A percentile compares a stretch with the other conserved stretches of the same genome.
phyloP scores from a whole-genome alignment of 805 yeast species.

The Candida pseudofarinosa region DNA sequence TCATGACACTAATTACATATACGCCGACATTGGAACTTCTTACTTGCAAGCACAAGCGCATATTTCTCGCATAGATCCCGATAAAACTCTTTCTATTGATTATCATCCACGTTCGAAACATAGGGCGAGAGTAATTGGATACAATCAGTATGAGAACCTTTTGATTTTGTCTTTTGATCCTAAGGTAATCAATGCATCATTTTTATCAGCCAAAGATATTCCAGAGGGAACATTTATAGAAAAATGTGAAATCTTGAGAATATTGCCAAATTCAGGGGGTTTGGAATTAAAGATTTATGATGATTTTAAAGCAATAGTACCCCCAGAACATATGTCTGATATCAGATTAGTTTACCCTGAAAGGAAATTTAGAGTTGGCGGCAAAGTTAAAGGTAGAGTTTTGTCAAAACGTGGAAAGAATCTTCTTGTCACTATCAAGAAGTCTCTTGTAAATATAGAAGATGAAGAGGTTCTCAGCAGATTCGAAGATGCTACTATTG shows the following conservation, averaged over 20 bases:
- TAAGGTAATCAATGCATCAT: conserved; percentile 57
- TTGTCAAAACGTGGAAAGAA: conserved; percentile 47
- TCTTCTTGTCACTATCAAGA: conserved; percentile 70
- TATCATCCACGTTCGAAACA: conserved; percentile 65
- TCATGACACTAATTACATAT: conserved; percentile 52
- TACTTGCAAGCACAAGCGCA: conserved; percentile 69
- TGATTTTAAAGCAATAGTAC: conserved; percentile 70
- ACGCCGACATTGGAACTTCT: conserved; percentile 53
- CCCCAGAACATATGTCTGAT: conserved; percentile 76
- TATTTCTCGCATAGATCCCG: conserved; percentile 60
- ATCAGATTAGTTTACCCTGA: conserved; percentile 83
- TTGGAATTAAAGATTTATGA: conserved; percentile 62
- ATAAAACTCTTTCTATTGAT: conserved; percentile 40
- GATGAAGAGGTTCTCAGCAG: conserved; percentile 47
- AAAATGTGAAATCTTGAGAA: conserved; percentile 49
- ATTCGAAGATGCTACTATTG: conserved; percentile 37
- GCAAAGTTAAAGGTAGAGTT: conserved; percentile 73
- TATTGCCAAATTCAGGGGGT: conserved; percentile 58
- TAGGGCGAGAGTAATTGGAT: conserved; percentile 74
- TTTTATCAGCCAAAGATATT: conserved; percentile 65
- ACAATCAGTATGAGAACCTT: conserved; percentile 59
- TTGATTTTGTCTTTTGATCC: conserved; percentile 69
- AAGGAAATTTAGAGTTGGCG: conserved; percentile 82
- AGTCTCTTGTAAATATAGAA: conserved; percentile 69
- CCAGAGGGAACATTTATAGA: conserved; percentile 66